A percentile compares a stretch with the other conserved stretches of the same genome.
Evolutionary conservation across 805 yeast species (phyloP).

Genomic region (Candida loeiensis): DNA sequence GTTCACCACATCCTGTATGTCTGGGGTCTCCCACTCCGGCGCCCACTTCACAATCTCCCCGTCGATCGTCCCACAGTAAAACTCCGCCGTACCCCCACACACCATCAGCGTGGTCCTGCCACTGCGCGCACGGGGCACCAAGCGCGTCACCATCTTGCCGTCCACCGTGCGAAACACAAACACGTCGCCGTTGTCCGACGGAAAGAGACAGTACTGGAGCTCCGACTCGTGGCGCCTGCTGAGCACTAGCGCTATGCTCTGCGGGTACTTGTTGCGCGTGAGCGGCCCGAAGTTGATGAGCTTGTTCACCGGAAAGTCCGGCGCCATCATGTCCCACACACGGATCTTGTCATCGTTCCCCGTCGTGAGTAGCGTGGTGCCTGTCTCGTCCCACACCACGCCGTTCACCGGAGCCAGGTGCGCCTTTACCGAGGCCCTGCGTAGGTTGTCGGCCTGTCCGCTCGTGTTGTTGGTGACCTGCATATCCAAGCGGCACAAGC

Average conservation of each 20-base stretch:
- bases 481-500: slow-evolving; percentile 62
- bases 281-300: slow-evolving; percentile 75
- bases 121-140: slow-evolving; percentile 45
- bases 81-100: slow-evolving; percentile 42
- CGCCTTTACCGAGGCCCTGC: slow-evolving; percentile 48
- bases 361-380: slow-evolving; percentile 57
- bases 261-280: slow-evolving; percentile 58
- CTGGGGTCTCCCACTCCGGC: slow-evolving; percentile 12
- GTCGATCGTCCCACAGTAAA: slow-evolving; percentile 62
- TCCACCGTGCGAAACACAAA: slow-evolving; percentile 54
- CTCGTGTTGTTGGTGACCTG: slow-evolving; percentile 34
- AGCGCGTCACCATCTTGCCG: slow-evolving; percentile 59
- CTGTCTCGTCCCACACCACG: slow-evolving; percentile 65
- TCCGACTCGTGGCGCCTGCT: slow-evolving; percentile 52
- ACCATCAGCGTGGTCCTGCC: slow-evolving; percentile 52
- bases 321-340: slow-evolving; percentile 63
- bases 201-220: slow-evolving; percentile 58
- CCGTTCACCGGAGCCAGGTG: slow-evolving; percentile 82
- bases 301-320: slow-evolving; percentile 49
- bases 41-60: slow-evolving; percentile 64
- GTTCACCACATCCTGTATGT: slow-evolving; percentile 4
- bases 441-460: slow-evolving; percentile 24
- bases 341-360: slow-evolving; percentile 81
- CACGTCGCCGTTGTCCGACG: slow-evolving; percentile 74
- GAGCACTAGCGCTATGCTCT: slow-evolving; percentile 49